Evolutionary conservation across 1,139 yeast species (phyloP), one percentile per base, ranked within the genome.

Genomic region (Groenewaldozyma sp.): DNA sequence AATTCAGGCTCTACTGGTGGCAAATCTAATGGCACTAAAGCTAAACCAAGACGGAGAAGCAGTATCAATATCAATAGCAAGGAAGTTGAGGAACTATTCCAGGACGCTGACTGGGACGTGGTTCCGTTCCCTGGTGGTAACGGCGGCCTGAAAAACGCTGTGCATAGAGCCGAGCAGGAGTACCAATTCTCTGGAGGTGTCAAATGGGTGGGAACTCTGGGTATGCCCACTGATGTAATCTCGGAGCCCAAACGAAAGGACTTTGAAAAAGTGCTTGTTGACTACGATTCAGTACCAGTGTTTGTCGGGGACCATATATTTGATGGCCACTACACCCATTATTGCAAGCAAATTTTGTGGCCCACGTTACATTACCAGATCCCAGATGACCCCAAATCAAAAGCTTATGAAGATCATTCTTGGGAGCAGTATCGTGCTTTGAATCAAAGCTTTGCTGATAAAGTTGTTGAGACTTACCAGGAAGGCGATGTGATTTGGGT

Each of bases 351-450:
- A 54, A 83, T 91, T 34, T 67, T 91, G 47, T 91, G 98, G 97
- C 98, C 98, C 21, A 84, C 96, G 2, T 69, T 93, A 48, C 98
- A 91, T 57, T 93, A 91, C 58, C 95, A 91, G 59, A 86, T 88
- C 34, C 98, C 98, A 0, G 97, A 91, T 59, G 80, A 87, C 53
- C 94, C 96, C 37, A 84, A 82, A 52, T 80, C 94, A 1, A 87
- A 87, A 59, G 95, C 95, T 0, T 91, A 88, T 60, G 95, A 88
- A 59, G 96, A 86, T 48, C 94, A 87, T 58, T 83, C 95, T 0
- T 91, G 96, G 95, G 77, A 77, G 31, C 80, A 82, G 54, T 91
- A 91, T 59, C 76, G 75, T 49, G 65, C 70, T 2, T 69, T 88
- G 49, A 91, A 91, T 54, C 86, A 81, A 57, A 63, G 75, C 39